phyloP scores from a whole-genome alignment of 257 asterid species.

The Solanum pimpinellifolium region DNA sequence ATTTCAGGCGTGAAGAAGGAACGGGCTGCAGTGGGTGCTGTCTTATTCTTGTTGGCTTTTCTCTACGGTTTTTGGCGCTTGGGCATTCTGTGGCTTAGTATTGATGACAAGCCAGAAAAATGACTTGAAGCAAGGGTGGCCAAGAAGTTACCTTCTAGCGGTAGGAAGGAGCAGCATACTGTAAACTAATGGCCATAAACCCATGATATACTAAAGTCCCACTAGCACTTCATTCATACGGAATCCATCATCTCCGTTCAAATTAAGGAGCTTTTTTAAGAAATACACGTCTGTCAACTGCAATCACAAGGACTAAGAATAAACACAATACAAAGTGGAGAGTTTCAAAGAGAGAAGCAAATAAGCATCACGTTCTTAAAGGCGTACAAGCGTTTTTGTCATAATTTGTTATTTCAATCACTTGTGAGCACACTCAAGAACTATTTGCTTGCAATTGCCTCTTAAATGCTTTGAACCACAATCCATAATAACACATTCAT shows the following conservation, averaged over 20 bases:
- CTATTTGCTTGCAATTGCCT: neutral
- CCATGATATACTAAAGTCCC: constrained; percentile 83
- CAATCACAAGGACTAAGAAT: neutral
- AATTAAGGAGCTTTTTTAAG: constrained; percentile 58
- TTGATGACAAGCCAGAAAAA: neutral
- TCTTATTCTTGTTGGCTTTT: no score
- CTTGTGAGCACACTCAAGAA: neutral
- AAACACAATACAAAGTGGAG: neutral
- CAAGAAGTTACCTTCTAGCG: constrained; percentile 58
- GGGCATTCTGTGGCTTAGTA: neutral
- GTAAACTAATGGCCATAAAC: constrained; percentile 76
- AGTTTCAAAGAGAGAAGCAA: neutral
- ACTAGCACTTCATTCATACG: constrained; percentile 69
- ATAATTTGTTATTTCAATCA: neutral
- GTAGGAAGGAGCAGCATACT: constrained; percentile 83
- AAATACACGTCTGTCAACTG: constrained; percentile 69
- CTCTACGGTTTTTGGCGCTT: no score
- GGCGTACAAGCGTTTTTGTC: neutral
- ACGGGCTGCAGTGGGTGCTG: no score
- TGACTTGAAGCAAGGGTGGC: neutral
- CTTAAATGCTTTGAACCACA: neutral
- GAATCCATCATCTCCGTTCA: constrained; percentile 91
- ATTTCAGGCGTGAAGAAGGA: no score
- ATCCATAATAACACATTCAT: neutral
- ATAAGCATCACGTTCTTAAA: neutral